These are phyloP conservation scores for Podaxis sp. DNA, from an alignment of 768 basidiomycete genomes.

Conservation along the genomic window DNA sequence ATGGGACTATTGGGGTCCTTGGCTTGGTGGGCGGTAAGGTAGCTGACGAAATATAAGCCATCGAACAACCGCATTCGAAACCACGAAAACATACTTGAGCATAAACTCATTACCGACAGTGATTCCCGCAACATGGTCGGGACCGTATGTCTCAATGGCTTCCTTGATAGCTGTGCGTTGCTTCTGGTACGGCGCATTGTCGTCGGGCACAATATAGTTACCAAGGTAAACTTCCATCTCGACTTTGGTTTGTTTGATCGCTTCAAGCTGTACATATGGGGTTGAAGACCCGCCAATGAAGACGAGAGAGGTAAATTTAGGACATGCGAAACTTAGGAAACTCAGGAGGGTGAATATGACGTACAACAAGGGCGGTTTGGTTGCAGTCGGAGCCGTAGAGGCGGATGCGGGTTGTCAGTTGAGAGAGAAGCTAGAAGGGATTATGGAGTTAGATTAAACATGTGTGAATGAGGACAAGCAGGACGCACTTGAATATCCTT, in stretches of 20 bases:
- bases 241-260: slow-evolving; percentile 84
- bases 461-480: neutral
- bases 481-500: slow-evolving; percentile 61
- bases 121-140: slow-evolving; percentile 69
- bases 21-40: slow-evolving; percentile 43
- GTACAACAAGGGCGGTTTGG: slow-evolving; percentile 68
- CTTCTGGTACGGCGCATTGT: slow-evolving; percentile 57
- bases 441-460: neutral
- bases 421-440: slow-evolving; percentile 62
- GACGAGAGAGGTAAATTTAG: neutral
- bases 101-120: slow-evolving; percentile 94
- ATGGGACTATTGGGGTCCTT: slow-evolving; percentile 53
- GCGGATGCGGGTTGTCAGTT: slow-evolving; percentile 75
- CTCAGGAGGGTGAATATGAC: slow-evolving; percentile 18
- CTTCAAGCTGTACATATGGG: slow-evolving; percentile 57
- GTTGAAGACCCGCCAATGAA: neutral
- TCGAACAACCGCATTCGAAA: neutral
- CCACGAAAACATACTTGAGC: slow-evolving; percentile 50
- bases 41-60: slow-evolving; percentile 34
- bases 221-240: slow-evolving; percentile 78
- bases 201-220: slow-evolving; percentile 59
- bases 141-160: slow-evolving; percentile 75
- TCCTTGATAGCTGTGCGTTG: slow-evolving; percentile 64
- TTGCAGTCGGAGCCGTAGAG: slow-evolving; percentile 89
- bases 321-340: neutral